Percentiles rank a stretch among this genome's conserved stretches.
Conservation (phyloP, 345 rosid genomes). For the Acer campestre region DNA sequence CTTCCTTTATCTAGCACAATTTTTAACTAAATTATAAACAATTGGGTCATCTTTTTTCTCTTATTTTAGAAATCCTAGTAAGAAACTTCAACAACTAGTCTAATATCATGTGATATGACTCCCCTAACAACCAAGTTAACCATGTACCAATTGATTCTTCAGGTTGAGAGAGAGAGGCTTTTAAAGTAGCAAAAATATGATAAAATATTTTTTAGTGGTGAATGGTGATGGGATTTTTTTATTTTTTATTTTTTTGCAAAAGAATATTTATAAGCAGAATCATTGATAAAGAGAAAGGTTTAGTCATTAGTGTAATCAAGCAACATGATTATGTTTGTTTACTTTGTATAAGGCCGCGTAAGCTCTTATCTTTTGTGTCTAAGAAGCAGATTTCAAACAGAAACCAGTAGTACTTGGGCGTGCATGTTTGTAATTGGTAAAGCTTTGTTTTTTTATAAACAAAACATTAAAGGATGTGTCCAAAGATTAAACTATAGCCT, state of each 20-base stretch:
- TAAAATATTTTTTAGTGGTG: not conserved
- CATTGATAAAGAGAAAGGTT: constrained; percentile 23
- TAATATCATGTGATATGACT: constrained; percentile 4
- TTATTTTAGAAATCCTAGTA: not conserved
- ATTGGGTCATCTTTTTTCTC: not conserved
- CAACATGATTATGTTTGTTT: constrained; percentile 24
- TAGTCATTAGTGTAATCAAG: not conserved
- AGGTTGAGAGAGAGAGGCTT: not conserved
- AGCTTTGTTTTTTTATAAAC: not conserved
- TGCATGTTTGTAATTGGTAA: not conserved
- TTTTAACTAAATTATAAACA: not conserved
- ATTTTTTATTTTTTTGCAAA: not conserved
- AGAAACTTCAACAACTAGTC: not conserved
- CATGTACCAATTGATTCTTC: constrained; percentile 2
- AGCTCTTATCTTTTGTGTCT: constrained; percentile 15
- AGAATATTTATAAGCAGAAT: constrained; percentile 1
- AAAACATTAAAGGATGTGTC: not conserved
- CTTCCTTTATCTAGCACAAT: constrained; percentile 33
- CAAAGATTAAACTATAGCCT: not conserved
- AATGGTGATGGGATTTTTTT: not conserved
- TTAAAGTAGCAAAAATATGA: not conserved
- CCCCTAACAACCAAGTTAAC: not conserved
- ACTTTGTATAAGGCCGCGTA: constrained; percentile 12
- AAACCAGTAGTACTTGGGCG: not conserved
- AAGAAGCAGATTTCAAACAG: constrained; percentile 8